These are phyloP conservation scores for Cryptococcus sp. DNA, from an alignment of 1,284 basidiomycete genomes.

Conservation along the genomic window DNA sequence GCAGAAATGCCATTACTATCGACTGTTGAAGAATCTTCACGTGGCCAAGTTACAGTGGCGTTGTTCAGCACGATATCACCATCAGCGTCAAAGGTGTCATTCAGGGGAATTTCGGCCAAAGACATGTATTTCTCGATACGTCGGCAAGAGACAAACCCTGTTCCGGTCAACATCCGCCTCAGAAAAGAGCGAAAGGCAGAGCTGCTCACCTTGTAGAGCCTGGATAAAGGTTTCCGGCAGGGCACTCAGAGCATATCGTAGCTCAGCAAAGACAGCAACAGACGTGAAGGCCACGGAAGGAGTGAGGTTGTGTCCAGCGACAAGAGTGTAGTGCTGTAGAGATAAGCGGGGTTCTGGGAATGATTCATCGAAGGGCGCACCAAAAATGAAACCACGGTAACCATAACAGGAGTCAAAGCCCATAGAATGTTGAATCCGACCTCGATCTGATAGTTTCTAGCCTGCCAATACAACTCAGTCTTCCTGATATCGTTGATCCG, in stretches of 20 bases:
- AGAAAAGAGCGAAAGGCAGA: neutral
- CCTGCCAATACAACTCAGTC: conserved; percentile 76
- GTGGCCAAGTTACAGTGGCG: conserved; percentile 85
- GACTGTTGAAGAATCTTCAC: conserved; percentile 51
- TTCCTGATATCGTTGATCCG: conserved; percentile 68
- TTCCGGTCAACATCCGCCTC: neutral
- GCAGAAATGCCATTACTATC: neutral
- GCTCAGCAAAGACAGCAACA: conserved; percentile 71
- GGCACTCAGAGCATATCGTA: conserved; percentile 65
- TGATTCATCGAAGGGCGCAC: conserved; percentile 17
- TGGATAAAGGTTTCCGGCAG: conserved; percentile 87
- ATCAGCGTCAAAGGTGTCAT: conserved; percentile 55
- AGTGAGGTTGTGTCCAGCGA: conserved; percentile 59
- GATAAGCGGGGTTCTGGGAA: neutral
- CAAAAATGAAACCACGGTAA: conserved; percentile 46
- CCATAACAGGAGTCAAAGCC: conserved; percentile 48
- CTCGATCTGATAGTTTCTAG: conserved; percentile 80
- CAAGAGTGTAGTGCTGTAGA: conserved; percentile 61
- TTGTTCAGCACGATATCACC: conserved; percentile 65
- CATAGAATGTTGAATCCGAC: conserved; percentile 76
- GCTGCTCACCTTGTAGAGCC: conserved; percentile 61
- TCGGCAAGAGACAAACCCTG: conserved; percentile 70
- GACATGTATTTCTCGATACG: conserved; percentile 86
- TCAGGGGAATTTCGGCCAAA: conserved; percentile 62
- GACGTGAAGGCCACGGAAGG: conserved; percentile 80